Evolutionary conservation across 1,139 yeast genomes (phyloP).

Genomic region (Candida tetrigidarum): DNA sequence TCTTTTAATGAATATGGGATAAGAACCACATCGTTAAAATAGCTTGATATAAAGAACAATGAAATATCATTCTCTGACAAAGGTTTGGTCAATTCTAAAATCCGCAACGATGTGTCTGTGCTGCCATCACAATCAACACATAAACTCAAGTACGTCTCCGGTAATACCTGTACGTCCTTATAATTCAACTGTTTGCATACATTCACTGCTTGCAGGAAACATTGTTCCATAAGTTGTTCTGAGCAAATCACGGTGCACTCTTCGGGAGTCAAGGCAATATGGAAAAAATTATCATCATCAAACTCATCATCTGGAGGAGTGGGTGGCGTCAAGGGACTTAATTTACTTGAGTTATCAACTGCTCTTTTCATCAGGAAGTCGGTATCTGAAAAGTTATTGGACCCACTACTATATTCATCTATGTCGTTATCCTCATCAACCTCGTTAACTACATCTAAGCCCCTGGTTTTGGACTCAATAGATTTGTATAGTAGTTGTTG

Average conservation of each 20-base stretch:
- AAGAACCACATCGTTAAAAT: constrained; percentile 69
- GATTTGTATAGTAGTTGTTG: constrained; percentile 40
- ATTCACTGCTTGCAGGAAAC: constrained; percentile 41
- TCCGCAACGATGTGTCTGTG: constrained; percentile 54
- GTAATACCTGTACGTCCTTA: constrained; percentile 45
- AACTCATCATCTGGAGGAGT: constrained; percentile 18
- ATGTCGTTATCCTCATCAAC: constrained; percentile 19
- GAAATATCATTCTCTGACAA: constrained; percentile 61
- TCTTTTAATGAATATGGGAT: constrained; percentile 52
- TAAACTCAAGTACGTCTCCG: constrained; percentile 53
- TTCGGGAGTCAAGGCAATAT: constrained; percentile 57
- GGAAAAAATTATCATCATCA: constrained; percentile 46
- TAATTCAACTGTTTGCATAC: constrained; percentile 31
- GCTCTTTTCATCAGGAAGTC: constrained; percentile 17
- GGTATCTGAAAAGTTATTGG: constrained; percentile 16
- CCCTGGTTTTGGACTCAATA: constrained; percentile 17
- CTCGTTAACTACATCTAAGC: constrained; percentile 21
- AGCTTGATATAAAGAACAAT: constrained; percentile 65
- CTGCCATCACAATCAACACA: constrained; percentile 69
- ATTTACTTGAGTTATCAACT: constrained; percentile 29
- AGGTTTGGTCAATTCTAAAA: constrained; percentile 63
- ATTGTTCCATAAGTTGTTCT: constrained; percentile 31
- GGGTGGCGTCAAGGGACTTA: constrained; percentile 9
- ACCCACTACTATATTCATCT: constrained; percentile 18
- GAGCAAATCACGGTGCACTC: constrained; percentile 62